Conservation (phyloP, 2,329 filamentous ascomycete genomes). For the Aaosphaeria arxii region DNA sequence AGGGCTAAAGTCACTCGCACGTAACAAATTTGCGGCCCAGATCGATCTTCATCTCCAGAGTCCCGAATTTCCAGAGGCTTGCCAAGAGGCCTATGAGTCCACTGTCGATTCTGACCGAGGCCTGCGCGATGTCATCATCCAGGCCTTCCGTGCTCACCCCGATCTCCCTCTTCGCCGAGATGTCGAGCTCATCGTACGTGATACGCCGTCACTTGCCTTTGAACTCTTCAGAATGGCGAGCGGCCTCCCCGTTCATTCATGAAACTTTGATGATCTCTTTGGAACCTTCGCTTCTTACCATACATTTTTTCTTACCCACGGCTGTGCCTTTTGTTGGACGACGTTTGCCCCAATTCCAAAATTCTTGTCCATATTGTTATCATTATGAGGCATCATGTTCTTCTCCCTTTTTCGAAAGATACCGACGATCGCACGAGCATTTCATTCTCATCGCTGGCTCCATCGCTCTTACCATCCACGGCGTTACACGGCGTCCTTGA, state of each 20-base stretch:
- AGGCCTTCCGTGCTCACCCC: constrained; percentile 47
- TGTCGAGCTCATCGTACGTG: constrained; percentile 43
- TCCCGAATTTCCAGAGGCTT: constrained; percentile 46
- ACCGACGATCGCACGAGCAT: no score
- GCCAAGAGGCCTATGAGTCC: constrained; percentile 48
- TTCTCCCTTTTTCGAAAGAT: no score
- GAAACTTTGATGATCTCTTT: not conserved
- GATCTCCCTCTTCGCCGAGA: constrained; percentile 45
- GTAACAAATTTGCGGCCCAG: constrained; percentile 46
- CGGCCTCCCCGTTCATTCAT: constrained; percentile 41
- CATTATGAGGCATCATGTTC: no score
- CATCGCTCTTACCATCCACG: no score
- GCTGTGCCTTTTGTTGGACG: no score
- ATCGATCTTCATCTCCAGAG: constrained; percentile 43
- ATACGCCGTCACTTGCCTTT: constrained; percentile 46
- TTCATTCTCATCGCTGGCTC: no score
- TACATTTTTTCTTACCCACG: no score
- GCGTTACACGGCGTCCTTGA: no score
- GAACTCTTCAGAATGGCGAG: constrained; percentile 49
- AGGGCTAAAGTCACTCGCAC: constrained; percentile 45
- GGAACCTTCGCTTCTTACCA: no score
- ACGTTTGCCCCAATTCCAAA: no score
- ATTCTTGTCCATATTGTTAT: no score
- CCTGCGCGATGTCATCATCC: constrained; percentile 46
- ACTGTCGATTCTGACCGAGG: constrained; percentile 50